Evolutionary conservation across 495 filamentous ascomycete genomes (phyloP).

Genomic region (Annulohypoxylon moriforme): DNA sequence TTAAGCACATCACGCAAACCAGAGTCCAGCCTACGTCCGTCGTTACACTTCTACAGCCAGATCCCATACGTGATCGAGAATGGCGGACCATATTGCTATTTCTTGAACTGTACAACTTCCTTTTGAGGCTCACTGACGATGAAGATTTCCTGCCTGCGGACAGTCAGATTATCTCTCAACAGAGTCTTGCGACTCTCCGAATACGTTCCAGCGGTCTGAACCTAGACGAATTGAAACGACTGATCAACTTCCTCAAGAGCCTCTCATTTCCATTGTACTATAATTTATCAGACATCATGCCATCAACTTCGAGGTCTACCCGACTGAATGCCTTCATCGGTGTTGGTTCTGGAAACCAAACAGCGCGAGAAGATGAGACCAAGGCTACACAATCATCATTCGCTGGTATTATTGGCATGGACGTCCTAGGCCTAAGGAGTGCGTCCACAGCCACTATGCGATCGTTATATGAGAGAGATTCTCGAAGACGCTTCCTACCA

Average conservation of each 20-base stretch:
- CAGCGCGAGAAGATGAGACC: constrained; percentile 18
- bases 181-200: constrained; percentile 55
- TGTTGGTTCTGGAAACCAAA: constrained; percentile 27
- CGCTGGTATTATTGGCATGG: constrained; percentile 73
- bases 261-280: constrained; percentile 93
- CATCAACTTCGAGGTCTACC: constrained; percentile 15
- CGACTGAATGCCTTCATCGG: constrained; percentile 37
- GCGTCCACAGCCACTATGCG: constrained; percentile 83
- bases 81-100: constrained; percentile 93
- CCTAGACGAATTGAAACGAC: constrained; percentile 73
- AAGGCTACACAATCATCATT: constrained; percentile 37
- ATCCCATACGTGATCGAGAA: constrained; percentile 58
- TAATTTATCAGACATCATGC: constrained; percentile 71
- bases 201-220: constrained; percentile 75
- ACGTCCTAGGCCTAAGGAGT: constrained; percentile 80
- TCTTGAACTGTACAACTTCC: constrained; percentile 91
- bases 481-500: constrained; percentile 83
- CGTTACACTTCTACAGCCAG: constrained; percentile 33
- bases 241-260: constrained; percentile 90
- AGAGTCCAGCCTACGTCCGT: constrained; percentile 32
- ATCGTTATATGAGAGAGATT: constrained; percentile 95
- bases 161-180: constrained; percentile 49
- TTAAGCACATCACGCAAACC: constrained; percentile 64
- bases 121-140: constrained; percentile 92
- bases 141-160: constrained; percentile 75